phyloP scores from a whole-genome alignment of 225 moss, liverwort and hornwort species.

The Bryoerythrophyllum caledonicum region DNA sequence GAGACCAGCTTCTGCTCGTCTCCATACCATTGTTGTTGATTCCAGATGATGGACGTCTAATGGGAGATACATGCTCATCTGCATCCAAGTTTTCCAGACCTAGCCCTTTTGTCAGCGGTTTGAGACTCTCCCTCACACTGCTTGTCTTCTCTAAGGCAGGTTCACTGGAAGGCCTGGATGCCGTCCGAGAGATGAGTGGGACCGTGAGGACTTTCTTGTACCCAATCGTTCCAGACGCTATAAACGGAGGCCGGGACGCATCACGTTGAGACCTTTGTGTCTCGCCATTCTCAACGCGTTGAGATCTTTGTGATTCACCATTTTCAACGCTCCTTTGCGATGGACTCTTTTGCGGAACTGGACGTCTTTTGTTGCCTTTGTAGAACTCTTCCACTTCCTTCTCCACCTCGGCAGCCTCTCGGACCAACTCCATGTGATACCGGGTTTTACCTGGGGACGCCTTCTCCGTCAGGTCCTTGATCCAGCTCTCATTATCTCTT shows the following conservation, averaged over 20 bases:
- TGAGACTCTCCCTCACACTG: constrained; percentile 30
- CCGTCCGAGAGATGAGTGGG: constrained; percentile 26
- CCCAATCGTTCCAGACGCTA: constrained; percentile 53
- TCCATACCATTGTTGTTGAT: constrained; percentile 21
- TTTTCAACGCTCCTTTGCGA: constrained; percentile 19
- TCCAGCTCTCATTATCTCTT: constrained; percentile 23
- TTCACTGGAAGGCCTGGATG: constrained; percentile 28
- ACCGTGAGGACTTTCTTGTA: constrained; percentile 42
- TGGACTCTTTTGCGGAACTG: not conserved
- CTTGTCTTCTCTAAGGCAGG: constrained; percentile 30
- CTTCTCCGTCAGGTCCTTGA: constrained; percentile 29
- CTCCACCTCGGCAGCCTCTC: constrained; percentile 48
- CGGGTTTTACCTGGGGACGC: constrained; percentile 33
- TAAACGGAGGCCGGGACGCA: constrained; percentile 49
- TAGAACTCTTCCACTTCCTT: constrained; percentile 41
- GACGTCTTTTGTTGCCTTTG: constrained; percentile 22
- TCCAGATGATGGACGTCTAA: constrained; percentile 33
- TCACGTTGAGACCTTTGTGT: constrained; percentile 35
- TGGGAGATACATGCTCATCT: constrained; percentile 21
- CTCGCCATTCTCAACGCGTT: not conserved
- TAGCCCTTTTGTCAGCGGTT: constrained; percentile 24
- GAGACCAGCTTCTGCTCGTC: constrained; percentile 40
- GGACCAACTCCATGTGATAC: constrained; percentile 39
- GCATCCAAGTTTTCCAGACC: constrained; percentile 33
- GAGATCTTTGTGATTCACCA: constrained; percentile 9